These are phyloP conservation scores for Coniella lustricola DNA, from an alignment of 2,329 filamentous ascomycete genomes.

Conservation along the genomic window DNA sequence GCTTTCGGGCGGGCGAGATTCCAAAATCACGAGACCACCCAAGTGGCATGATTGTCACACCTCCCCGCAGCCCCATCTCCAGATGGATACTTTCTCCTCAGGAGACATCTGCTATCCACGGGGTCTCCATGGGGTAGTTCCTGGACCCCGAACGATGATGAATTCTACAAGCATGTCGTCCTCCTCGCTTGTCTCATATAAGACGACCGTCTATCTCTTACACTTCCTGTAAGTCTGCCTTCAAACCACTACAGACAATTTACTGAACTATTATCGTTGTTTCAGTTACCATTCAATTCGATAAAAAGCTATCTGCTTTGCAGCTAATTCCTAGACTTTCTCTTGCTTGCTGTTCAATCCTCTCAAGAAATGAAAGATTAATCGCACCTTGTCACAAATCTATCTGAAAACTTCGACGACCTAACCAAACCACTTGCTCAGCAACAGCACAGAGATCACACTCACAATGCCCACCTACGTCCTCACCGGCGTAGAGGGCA, in stretches of 20 bases:
- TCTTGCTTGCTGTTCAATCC: neutral
- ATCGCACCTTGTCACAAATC: neutral
- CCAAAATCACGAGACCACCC: constrained; percentile 5
- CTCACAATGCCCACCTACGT: constrained; percentile 17
- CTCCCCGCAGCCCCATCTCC: neutral
- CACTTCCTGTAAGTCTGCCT: neutral
- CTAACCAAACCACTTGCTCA: too few species aligned
- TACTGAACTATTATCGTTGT: neutral
- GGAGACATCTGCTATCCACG: constrained; percentile 1
- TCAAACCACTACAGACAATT: neutral
- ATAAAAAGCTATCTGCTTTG: neutral
- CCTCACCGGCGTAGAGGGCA: constrained; percentile 16
- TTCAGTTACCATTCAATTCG: neutral
- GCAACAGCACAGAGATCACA: too few species aligned
- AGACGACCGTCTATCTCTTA: neutral
- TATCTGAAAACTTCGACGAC: neutral
- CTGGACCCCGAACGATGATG: too few species aligned
- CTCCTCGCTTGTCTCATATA: neutral
- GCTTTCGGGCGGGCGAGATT: neutral
- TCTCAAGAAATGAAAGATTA: neutral
- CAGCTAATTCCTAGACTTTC: too few species aligned
- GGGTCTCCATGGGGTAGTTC: constrained; percentile 2
- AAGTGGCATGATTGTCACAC: constrained; percentile 15
- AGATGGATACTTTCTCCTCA: constrained; percentile 1
- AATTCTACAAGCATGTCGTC: neutral